A percentile compares a stretch with the other conserved stretches of the same genome.
Conservation (phyloP, 2,329 filamentous ascomycete species). For the Fusarium torreyae region DNA sequence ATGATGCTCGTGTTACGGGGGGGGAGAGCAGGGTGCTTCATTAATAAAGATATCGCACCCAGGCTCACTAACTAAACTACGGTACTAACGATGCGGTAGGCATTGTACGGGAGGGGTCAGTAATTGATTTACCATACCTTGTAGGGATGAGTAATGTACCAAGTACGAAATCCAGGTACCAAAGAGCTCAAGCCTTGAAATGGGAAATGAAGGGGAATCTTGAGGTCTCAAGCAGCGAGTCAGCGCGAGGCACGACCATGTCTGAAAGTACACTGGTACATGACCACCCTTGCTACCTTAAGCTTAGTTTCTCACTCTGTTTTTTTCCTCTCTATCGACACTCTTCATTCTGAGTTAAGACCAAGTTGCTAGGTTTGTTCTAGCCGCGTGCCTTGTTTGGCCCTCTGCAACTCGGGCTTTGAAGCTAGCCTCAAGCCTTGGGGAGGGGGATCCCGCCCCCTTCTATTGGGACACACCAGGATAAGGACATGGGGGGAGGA, state of each 20-base stretch:
- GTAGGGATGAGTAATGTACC: slow-evolving; percentile 30
- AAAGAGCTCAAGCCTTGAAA: slow-evolving; percentile 22
- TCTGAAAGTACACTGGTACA: slow-evolving; percentile 38
- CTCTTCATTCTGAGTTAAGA: slow-evolving; percentile 19
- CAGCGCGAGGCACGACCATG: slow-evolving; percentile 38
- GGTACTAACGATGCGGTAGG: slow-evolving; percentile 16
- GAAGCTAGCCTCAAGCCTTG: slow-evolving; percentile 30
- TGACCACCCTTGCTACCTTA: slow-evolving; percentile 10
- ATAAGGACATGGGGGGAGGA: slow-evolving; percentile 22
- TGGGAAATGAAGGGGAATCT: slow-evolving; percentile 45
- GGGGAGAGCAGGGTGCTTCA: slow-evolving; percentile 38
- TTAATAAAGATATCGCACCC: slow-evolving; percentile 43
- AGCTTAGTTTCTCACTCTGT: slow-evolving; percentile 14
- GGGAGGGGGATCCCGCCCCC: slow-evolving; percentile 11
- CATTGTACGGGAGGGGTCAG: slow-evolving; percentile 10
- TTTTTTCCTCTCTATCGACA: slow-evolving; percentile 1
- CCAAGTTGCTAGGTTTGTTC: slow-evolving; percentile 8
- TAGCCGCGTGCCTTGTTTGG: slow-evolving; percentile 22
- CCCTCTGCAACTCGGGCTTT: slow-evolving; percentile 12
- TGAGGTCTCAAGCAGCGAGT: slow-evolving; percentile 34
- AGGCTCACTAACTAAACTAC: slow-evolving; percentile 12
- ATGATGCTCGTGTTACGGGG: slow-evolving; percentile 36
- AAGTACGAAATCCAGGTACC: slow-evolving; percentile 41
- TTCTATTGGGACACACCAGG: slow-evolving; percentile 36
- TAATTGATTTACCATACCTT: neutral